Conservation (phyloP, 2,329 filamentous ascomycete species). For the Purpureocillium lavendulum region DNA sequence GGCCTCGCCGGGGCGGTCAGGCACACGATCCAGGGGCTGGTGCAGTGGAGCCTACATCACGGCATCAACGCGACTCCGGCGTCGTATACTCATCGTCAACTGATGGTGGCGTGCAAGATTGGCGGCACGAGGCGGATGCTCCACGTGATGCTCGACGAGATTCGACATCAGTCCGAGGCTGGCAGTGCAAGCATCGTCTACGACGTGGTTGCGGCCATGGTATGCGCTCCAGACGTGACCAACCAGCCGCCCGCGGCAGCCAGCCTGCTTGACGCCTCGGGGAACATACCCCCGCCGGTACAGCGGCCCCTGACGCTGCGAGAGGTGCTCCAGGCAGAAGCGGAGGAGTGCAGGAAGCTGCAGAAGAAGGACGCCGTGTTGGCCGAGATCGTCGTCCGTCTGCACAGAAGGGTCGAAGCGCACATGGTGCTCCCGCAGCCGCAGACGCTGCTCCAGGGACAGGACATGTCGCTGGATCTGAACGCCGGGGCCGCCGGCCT, state of each 20-base stretch:
- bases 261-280: slow-evolving; percentile 22
- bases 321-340: slow-evolving; percentile 48
- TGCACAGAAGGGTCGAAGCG: slow-evolving; percentile 57
- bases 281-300: slow-evolving; percentile 24
- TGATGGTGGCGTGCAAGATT: slow-evolving; percentile 52
- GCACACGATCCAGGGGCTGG: slow-evolving; percentile 52
- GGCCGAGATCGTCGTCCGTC: slow-evolving; percentile 54
- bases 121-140: slow-evolving; percentile 55
- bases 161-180: slow-evolving; percentile 51
- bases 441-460: slow-evolving; percentile 31
- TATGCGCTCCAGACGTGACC: slow-evolving; percentile 57
- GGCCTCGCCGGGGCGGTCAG: slow-evolving; percentile 52
- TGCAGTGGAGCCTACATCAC: slow-evolving; percentile 58
- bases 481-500: slow-evolving; percentile 28
- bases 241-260: slow-evolving; percentile 29
- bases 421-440: slow-evolving; percentile 43
- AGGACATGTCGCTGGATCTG: slow-evolving; percentile 31
- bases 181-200: slow-evolving; percentile 54
- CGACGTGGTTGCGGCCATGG: slow-evolving; percentile 59
- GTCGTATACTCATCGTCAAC: slow-evolving; percentile 63
- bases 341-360: slow-evolving; percentile 47
- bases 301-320: slow-evolving; percentile 48
- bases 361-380: slow-evolving; percentile 47
- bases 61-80: slow-evolving; percentile 48
- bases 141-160: slow-evolving; percentile 56